Evolutionary conservation across 345 rosid species (phyloP).

Genomic region (Hibiscus mutabilis): DNA sequence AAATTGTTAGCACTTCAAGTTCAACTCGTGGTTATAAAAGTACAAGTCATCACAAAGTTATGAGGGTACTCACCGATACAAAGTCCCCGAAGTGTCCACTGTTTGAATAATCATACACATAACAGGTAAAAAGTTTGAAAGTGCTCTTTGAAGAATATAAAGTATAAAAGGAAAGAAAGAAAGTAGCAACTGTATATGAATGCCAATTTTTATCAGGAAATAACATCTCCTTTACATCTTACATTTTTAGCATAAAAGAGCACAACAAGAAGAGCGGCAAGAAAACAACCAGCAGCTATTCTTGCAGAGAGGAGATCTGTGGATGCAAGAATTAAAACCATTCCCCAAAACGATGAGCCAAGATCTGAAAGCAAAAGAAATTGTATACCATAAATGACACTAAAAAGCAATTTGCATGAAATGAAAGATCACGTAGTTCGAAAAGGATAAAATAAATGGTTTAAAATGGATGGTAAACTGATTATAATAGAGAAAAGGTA

Average conservation of each 20-base stretch:
- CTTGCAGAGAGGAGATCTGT: conserved; percentile 79
- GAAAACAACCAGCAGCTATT: conserved; percentile 87
- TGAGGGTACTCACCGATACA: conserved; percentile 58
- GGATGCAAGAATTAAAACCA: conserved; percentile 91
- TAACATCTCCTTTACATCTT: conserved; percentile 20
- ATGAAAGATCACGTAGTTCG: background rate
- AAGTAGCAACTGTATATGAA: background rate
- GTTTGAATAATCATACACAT: conserved; percentile 18
- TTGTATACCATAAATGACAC: background rate
- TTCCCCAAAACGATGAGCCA: conserved; percentile 99
- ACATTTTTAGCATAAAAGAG: conserved; percentile 89
- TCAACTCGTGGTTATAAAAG: background rate
- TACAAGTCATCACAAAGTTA: conserved; percentile 2
- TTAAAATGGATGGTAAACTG: background rate
- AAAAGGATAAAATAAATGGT: background rate
- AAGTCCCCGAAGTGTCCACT: conserved; percentile 98
- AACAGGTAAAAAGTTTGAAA: conserved; percentile 12
- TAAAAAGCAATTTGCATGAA: background rate
- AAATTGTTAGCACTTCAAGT: background rate
- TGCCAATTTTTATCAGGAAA: background rate
- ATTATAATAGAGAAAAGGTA: background rate
- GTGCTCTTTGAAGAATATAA: conserved; percentile 2
- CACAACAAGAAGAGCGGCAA: conserved; percentile 71
- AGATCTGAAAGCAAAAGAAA: conserved; percentile 50
- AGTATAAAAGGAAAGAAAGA: background rate